phyloP scores from a whole-genome alignment of 345 rosid species.

The Sapria himalayana region DNA sequence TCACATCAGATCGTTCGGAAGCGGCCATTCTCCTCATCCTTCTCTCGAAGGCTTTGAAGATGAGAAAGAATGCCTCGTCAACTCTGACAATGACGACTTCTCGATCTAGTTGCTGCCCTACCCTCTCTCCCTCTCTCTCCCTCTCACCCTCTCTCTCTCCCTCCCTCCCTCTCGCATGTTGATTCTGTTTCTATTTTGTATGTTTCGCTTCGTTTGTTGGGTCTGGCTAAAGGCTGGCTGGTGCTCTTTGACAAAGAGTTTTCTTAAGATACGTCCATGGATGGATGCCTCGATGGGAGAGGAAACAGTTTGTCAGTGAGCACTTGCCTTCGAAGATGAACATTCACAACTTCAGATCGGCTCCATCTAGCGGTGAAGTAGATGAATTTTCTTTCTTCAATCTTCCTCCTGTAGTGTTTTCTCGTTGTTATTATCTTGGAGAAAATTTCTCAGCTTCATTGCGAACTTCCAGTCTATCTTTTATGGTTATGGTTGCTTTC shows the following conservation, averaged over 20 bases:
- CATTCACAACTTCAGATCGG: conserved; percentile 9
- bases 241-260: conserved; percentile 63
- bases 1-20: conserved; percentile 81
- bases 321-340: conserved; percentile 25
- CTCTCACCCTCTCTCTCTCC: conserved; percentile 6
- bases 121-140: conserved; percentile 6
- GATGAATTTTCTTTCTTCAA: conserved; percentile 37
- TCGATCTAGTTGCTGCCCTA: too few species aligned
- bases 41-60: conserved; percentile 41
- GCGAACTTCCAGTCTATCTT: conserved; percentile 16
- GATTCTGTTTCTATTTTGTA: not conserved
- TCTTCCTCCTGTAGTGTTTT: not conserved
- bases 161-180: not conserved
- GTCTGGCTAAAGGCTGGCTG: conserved; percentile 20
- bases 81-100: conserved; percentile 43
- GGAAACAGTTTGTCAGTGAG: conserved; percentile 58
- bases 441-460: conserved; percentile 55
- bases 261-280: conserved; percentile 15
- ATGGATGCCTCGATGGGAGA: too few species aligned
- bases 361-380: conserved; percentile 28
- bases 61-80: conserved; percentile 38
- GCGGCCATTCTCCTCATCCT: conserved; percentile 82
- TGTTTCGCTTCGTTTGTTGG: conserved; percentile 8
- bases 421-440: conserved; percentile 6
- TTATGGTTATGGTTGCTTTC: too few species aligned